Evolutionary conservation across 2,329 filamentous ascomycete genomes (phyloP).

Genomic region (Ascochyta lentis): DNA sequence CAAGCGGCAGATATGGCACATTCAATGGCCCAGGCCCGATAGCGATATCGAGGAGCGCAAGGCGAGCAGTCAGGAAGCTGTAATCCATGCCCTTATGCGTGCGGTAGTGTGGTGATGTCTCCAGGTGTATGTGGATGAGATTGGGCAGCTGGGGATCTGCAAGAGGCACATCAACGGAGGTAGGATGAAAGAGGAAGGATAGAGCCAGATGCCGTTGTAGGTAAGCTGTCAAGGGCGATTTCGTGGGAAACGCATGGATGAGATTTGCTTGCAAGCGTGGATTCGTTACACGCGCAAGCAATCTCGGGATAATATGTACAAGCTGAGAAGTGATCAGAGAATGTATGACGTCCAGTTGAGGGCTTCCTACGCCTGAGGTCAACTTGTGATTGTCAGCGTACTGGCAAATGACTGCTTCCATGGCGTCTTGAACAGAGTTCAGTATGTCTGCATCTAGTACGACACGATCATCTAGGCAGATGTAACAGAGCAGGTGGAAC

Average conservation of each 20-base stretch:
- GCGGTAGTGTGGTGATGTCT: constrained; percentile 56
- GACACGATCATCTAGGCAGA: constrained; percentile 44
- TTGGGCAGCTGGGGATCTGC: constrained; percentile 25
- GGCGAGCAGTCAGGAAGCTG: constrained; percentile 67
- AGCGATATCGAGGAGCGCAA: constrained; percentile 74
- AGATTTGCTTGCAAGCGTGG: constrained; percentile 63
- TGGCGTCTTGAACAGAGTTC: constrained; percentile 38
- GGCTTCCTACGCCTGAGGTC: constrained; percentile 32
- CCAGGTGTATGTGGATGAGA: constrained; percentile 38
- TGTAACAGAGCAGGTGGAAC: constrained; percentile 35
- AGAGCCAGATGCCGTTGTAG: constrained; percentile 72
- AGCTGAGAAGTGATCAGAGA: constrained; percentile 37
- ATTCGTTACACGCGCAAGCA: constrained; percentile 52
- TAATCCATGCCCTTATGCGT: constrained; percentile 69
- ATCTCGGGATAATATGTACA: constrained; percentile 28
- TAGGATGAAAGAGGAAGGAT: constrained; percentile 62
- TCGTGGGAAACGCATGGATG: constrained; percentile 65
- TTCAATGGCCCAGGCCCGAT: constrained; percentile 67
- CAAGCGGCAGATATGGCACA: constrained; percentile 39
- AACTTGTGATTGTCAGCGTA: constrained; percentile 32
- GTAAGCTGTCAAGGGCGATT: constrained; percentile 60
- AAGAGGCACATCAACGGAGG: constrained; percentile 32
- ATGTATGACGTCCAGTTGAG: constrained; percentile 19
- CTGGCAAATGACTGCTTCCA: constrained; percentile 41
- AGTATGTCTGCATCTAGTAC: constrained; percentile 27